These are phyloP conservation scores for Dactylella cylindrospora DNA, from an alignment of 2,329 filamentous ascomycete species.

Conservation along the genomic window DNA sequence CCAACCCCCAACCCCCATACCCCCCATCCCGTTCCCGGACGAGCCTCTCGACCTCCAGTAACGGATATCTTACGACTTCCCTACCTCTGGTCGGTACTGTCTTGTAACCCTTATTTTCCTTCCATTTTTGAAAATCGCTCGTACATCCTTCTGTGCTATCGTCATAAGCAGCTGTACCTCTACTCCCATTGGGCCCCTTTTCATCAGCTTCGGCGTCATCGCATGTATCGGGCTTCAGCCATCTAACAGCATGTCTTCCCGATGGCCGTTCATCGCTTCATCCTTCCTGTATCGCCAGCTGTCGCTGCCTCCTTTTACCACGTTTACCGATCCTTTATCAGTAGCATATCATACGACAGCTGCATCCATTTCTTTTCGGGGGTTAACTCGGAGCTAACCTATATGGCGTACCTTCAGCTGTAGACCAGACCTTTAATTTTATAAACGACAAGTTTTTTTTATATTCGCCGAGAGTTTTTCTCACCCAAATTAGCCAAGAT, in stretches of 20 bases:
- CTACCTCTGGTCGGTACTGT: slow-evolving; percentile 3
- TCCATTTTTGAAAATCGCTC: slow-evolving; percentile 7
- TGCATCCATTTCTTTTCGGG: slow-evolving; percentile 13
- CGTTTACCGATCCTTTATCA: slow-evolving; percentile 12
- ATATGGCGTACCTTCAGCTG: slow-evolving; percentile 1
- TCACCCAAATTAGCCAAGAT: slow-evolving; percentile 62
- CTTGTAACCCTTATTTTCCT: not conserved
- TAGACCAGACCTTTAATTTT: slow-evolving; percentile 8
- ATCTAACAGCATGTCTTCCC: not conserved
- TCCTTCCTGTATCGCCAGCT: slow-evolving; percentile 9
- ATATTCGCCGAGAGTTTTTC: slow-evolving; percentile 4
- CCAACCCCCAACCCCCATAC: not conserved
- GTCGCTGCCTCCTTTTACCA: slow-evolving; percentile 12
- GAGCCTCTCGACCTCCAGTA: not conserved
- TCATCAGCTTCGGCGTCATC: slow-evolving; percentile 3
- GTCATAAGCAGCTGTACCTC: slow-evolving; percentile 7
- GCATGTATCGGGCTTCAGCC: slow-evolving; percentile 2
- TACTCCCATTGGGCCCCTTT: slow-evolving; percentile 6
- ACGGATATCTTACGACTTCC: not conserved
- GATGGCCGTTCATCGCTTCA: slow-evolving; percentile 8
- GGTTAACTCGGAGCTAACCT: slow-evolving; percentile 38
- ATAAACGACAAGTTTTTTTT: not conserved
- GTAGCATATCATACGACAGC: not conserved
- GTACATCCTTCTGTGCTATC: not conserved
- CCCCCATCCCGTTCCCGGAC: not conserved